Base-by-base conservation (phyloP, 495 filamentous ascomycete genomes). In the Daldinia caldariorum region DNA sequence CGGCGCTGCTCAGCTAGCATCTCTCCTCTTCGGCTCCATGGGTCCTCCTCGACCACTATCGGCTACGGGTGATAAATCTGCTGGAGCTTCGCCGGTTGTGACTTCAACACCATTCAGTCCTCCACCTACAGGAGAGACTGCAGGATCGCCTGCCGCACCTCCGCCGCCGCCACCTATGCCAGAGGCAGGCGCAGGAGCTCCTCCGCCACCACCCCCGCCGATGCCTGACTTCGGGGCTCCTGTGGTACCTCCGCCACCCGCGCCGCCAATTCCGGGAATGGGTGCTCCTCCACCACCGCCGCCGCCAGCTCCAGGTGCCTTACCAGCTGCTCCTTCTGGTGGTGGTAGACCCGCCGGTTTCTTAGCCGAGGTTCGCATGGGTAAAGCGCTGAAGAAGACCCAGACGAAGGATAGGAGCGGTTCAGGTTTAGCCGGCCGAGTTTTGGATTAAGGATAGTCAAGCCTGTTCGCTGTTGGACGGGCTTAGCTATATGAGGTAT, bases 21-120 rank as follows among this genome's bases (percentile, higher is more conserved):
- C 91, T 38, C 95, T 94, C 66, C 87, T 99, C 34, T 98, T 99
- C 79, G 94, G 95, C 61, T 97, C 94, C 56, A 99, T 99, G 95
- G 95, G 86, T 9, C 95, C 95, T 45, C 95, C 95, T 20, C 89
- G 94, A 57, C 93, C 96, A 37, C 78, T 97, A 29, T 94, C 92
- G 54, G 91, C 92, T 8, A 88, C 90, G 80, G 93, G 92, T 57
- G 88, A 92, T 54, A 90, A 90, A 71, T 79, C 84, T 43, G 76
- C 84, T n/a, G 83, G 67, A 16, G 74, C 86, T 12, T 80, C 81
- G 9, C 80, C 83, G 22, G 75, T 73, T 54, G 67, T 80, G 63
- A 58, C 82, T 76, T 74, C 62, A 18, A 73, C 81, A 5, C 78
- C 81, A 8, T 76, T 76, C 26, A 74, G 71, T 22, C 70, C 80